phyloP scores from a whole-genome alignment of 2,329 filamentous ascomycete species.

The Verticillium longisporum region DNA sequence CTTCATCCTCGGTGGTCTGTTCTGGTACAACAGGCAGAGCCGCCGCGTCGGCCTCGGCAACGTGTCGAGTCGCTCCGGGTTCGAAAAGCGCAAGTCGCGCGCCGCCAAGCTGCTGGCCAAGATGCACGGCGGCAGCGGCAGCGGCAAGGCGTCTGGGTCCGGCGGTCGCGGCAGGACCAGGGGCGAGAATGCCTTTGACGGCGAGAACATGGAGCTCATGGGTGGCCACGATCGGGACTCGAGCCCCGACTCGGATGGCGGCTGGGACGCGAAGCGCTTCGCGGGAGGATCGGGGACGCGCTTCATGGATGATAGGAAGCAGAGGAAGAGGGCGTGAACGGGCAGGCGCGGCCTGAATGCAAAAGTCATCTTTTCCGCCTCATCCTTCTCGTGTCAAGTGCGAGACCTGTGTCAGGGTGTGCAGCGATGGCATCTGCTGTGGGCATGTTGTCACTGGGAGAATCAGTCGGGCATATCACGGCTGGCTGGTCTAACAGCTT shows the following conservation, averaged over 20 bases:
- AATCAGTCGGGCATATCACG: too few relatives aligned
- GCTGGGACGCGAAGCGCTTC: neutral
- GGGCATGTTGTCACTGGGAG: too few relatives aligned
- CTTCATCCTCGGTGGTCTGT: slow-evolving; percentile 45
- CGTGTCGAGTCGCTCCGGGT: slow-evolving; percentile 42
- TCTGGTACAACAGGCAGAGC: slow-evolving; percentile 45
- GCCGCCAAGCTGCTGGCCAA: slow-evolving; percentile 7
- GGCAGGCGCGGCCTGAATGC: neutral
- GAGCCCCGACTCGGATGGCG: neutral
- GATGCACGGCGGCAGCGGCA: neutral
- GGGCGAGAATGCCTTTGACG: neutral
- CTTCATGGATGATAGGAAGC: neutral
- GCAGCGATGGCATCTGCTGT: too few relatives aligned
- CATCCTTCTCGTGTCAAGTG: neutral
- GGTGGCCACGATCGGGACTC: neutral
- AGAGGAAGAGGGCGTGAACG: neutral
- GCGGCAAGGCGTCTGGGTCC: neutral
- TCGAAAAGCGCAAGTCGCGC: slow-evolving; percentile 32
- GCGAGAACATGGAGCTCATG: neutral
- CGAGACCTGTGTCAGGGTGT: too few relatives aligned
- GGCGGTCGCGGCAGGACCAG: neutral
- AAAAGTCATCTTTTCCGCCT: neutral
- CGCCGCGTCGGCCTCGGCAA: slow-evolving; percentile 43
- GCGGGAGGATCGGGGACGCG: neutral
- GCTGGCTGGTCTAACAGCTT: too few relatives aligned